Base-by-base conservation (phyloP, 1,139 yeast genomes). In the Blastobotrys ciferrii region DNA sequence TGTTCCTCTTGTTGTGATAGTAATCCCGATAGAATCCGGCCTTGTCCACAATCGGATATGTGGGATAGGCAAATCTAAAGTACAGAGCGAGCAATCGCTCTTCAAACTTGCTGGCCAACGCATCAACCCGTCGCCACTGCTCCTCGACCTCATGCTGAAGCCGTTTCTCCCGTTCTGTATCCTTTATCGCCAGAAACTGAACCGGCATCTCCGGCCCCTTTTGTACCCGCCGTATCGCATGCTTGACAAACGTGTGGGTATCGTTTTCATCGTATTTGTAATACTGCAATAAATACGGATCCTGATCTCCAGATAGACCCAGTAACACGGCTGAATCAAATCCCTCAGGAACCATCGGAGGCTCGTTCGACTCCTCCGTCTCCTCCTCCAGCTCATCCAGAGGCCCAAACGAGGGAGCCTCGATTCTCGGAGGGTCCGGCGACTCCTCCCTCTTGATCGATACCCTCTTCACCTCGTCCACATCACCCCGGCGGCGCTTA, bases 31-130 rank as follows among this genome's bases (percentile, higher is more conserved):
- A 64, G 44, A 68, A 68, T 37, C 59, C 53, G 41, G 58, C 57
- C 35, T 63, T 60, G 51, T 68, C 70, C 3, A 68, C 67, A 15
- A 68, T 67, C 2, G 72, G 72, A 39, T 63, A 68, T 1, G 67
- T 58, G 41, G 70, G 69, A 48, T 68, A 69, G 3, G 67, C 63
- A 45, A 66, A 64, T 15, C 60, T 52, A 53, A 68, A 67, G 47
- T 59, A 68, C 15, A 68, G 58, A 1, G 69, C 67, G 32, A 68
- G 52, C 13, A 68, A 52, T 20, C 67, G 62, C 35, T 66, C 68
- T 19, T 60, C 64, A 23, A 58, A 56, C 25, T 58, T 56, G 17
- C 58, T 55, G 3, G 61, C 62, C 32, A 61, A 46, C 17, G 52
- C 51, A 31, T 52, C 53, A 5, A 62, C 53, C 12, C 61, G 51